Evolutionary conservation across 2,329 filamentous ascomycete species (phyloP).

Genomic region (Aspergillus sp.): DNA sequence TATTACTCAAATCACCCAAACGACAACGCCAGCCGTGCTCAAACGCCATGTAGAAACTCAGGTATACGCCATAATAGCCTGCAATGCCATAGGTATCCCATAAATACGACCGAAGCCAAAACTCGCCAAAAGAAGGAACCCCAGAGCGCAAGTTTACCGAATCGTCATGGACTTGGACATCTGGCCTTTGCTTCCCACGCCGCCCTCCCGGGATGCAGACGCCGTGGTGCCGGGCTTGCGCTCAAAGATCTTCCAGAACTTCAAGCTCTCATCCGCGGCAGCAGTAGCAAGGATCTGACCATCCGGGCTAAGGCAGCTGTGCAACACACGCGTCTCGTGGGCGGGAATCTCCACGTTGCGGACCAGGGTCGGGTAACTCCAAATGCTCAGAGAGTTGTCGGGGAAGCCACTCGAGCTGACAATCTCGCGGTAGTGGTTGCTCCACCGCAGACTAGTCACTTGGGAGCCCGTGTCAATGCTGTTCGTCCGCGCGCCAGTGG

Average conservation of each 20-base stretch:
- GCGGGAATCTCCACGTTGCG: slow-evolving; percentile 98
- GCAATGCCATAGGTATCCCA: slow-evolving; percentile 6
- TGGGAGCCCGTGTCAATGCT: slow-evolving; percentile 98
- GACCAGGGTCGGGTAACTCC: slow-evolving; percentile 96
- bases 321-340: slow-evolving; percentile 92
- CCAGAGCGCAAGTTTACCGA: slow-evolving; percentile 53
- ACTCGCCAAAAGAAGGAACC: slow-evolving; percentile 3
- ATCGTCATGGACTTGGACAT: slow-evolving; percentile 96
- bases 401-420: slow-evolving; percentile 97
- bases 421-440: slow-evolving; percentile 95
- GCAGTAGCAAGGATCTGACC: slow-evolving; percentile 97
- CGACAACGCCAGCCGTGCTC: not conserved
- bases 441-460: slow-evolving; percentile 95
- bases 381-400: slow-evolving; percentile 98
- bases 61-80: not conserved
- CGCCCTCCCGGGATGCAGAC: slow-evolving; percentile 61
- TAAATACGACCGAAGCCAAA: slow-evolving; percentile 4
- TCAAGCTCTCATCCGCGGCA: slow-evolving; percentile 92
- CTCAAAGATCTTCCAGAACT: slow-evolving; percentile 99
- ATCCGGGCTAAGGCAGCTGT: slow-evolving; percentile 95
- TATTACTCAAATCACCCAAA: slow-evolving; percentile 1
- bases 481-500: slow-evolving; percentile 94
- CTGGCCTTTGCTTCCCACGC: slow-evolving; percentile 73
- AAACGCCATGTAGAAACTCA: slow-evolving; percentile 4
- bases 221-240: slow-evolving; percentile 82